phyloP scores from a whole-genome alignment of 2,329 filamentous ascomycete species.

The Talaromyces sp. region DNA sequence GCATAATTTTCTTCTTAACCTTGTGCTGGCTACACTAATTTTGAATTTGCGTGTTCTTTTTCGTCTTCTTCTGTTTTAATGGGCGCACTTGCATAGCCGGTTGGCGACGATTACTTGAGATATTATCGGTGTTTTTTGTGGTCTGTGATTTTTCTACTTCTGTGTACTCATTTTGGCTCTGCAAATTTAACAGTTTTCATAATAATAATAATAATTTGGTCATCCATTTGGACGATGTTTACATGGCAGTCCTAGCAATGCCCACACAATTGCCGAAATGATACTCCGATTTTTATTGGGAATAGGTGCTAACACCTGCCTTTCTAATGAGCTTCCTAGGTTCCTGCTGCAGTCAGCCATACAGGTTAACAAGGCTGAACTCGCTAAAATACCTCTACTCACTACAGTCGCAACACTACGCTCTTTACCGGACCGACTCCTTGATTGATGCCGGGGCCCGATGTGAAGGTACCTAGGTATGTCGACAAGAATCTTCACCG shows the following conservation, averaged over 20 bases:
- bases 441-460: no score
- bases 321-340: no score
- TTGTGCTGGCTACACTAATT: background rate
- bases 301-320: no score
- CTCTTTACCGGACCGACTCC: no score
- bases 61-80: background rate
- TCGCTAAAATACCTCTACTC: no score
- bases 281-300: no score
- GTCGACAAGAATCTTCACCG: no score
- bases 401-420: background rate
- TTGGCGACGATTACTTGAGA: background rate
- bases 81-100: slow-evolving; percentile 6
- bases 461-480: no score
- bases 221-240: background rate
- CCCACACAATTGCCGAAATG: no score
- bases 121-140: slow-evolving; percentile 1
- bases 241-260: no score
- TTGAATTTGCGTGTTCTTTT: background rate
- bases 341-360: no score
- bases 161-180: background rate
- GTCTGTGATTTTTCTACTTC: background rate
- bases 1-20: background rate
- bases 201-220: background rate
- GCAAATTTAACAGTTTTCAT: background rate
- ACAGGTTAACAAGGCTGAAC: no score